Percentiles rank a stretch among this genome's conserved stretches.
Evolutionary conservation across 768 basidiomycete genomes (phyloP).

Genomic region (Epithele typhae): DNA sequence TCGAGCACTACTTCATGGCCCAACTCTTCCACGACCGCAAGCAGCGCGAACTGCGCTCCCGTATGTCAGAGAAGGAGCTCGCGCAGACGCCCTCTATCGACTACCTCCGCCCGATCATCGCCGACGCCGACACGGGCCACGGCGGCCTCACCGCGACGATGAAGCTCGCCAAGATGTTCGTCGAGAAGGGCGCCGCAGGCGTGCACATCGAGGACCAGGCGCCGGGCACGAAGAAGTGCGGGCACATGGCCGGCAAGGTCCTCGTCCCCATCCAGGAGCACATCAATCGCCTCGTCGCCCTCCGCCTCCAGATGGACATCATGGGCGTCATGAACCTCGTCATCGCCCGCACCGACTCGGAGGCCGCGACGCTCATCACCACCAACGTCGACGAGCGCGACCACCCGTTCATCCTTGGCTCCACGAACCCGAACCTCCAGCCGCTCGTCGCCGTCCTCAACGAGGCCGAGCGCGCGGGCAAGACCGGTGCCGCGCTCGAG

Average conservation of each 20-base stretch:
- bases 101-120: constrained; percentile 91
- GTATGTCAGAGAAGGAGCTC: constrained; percentile 66
- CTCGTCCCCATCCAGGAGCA: constrained; percentile 97
- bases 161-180: constrained; percentile 98
- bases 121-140: constrained; percentile 98
- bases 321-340: constrained; percentile 97
- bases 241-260: constrained; percentile 94
- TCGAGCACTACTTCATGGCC: constrained; percentile 96
- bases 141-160: constrained; percentile 97
- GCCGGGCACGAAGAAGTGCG: constrained; percentile 94
- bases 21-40: constrained; percentile 99
- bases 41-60: constrained; percentile 78
- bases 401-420: constrained; percentile 94
- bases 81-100: constrained; percentile 70
- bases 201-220: constrained; percentile 99
- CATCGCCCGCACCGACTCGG: constrained; percentile 93
- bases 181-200: constrained; percentile 96
- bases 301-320: constrained; percentile 95
- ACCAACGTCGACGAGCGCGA: constrained; percentile 97
- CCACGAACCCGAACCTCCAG: constrained; percentile 66
- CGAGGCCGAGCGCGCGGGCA: constrained; percentile 78
- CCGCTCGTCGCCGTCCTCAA: constrained; percentile 80
- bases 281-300: constrained; percentile 95
- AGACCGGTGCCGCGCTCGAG: constrained; percentile 77
- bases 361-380: constrained; percentile 95